phyloP scores from a whole-genome alignment of 805 yeast genomes.

The Starmerella tilneyi region DNA sequence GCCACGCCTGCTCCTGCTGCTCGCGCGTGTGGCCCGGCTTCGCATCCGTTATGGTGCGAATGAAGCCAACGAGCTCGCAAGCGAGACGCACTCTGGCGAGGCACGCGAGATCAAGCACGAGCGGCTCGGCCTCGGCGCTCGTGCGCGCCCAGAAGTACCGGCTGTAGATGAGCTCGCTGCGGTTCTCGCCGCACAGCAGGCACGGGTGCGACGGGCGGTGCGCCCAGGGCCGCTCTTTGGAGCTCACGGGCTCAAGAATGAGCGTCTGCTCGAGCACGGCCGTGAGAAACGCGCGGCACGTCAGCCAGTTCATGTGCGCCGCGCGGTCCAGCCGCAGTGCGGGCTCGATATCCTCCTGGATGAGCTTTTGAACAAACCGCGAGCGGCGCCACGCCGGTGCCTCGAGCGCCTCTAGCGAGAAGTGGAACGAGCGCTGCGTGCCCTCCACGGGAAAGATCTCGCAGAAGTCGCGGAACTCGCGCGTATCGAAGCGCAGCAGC shows the following conservation, averaged over 20 bases:
- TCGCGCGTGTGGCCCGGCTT: slow-evolving; percentile 49
- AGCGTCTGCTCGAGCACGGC: slow-evolving; percentile 72
- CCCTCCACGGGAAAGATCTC: slow-evolving; percentile 15
- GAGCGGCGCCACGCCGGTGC: slow-evolving; percentile 38
- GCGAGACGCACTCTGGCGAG: slow-evolving; percentile 65
- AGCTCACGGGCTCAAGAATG: slow-evolving; percentile 75
- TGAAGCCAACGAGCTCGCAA: slow-evolving; percentile 71
- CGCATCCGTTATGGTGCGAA: slow-evolving; percentile 52
- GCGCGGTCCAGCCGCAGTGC: slow-evolving; percentile 53
- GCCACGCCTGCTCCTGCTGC: slow-evolving; percentile 45
- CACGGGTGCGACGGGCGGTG: slow-evolving; percentile 52
- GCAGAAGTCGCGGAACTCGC: slow-evolving; percentile 20
- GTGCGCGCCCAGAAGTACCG: slow-evolving; percentile 58
- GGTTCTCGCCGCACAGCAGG: slow-evolving; percentile 70
- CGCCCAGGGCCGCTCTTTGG: slow-evolving; percentile 60
- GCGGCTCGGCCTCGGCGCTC: slow-evolving; percentile 22
- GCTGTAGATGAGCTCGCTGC: slow-evolving; percentile 63
- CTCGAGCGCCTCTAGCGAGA: slow-evolving; percentile 13
- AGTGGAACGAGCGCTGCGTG: slow-evolving; percentile 3
- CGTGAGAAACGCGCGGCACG: slow-evolving; percentile 49
- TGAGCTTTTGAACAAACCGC: slow-evolving; percentile 51
- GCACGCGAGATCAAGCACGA: slow-evolving; percentile 71
- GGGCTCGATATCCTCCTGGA: slow-evolving; percentile 73
- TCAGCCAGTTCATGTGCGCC: slow-evolving; percentile 53
- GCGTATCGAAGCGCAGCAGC: slow-evolving; percentile 25